phyloP scores from a whole-genome alignment of 2,329 filamentous ascomycete species.

The Chaetoscypha palmicola region DNA sequence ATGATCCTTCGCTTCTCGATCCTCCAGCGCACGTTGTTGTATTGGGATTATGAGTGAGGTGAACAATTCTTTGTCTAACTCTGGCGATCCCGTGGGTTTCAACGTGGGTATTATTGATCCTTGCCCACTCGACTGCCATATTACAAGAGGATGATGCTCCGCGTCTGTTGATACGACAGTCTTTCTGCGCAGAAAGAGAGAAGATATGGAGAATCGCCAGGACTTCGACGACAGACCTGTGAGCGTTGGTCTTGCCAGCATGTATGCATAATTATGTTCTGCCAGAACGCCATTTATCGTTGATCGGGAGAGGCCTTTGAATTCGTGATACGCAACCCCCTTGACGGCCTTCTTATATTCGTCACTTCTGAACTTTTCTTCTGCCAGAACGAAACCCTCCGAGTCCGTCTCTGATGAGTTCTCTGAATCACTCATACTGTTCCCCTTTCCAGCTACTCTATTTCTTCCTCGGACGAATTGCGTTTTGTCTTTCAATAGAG shows the following conservation, averaged over 20 bases:
- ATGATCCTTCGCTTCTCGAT: conserved; percentile 45
- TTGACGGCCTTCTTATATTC: conserved; percentile 65
- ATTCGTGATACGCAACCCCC: conserved; percentile 64
- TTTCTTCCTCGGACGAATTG: conserved; percentile 66
- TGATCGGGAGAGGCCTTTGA: conserved; percentile 65
- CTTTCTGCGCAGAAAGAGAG: conserved; percentile 62
- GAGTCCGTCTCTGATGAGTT: conserved; percentile 5
- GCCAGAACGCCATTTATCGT: conserved; percentile 73
- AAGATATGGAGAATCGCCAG: conserved; percentile 69
- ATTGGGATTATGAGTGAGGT: conserved; percentile 49
- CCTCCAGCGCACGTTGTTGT: conserved; percentile 36
- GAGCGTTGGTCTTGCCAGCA: conserved; percentile 62
- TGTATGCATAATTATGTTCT: conserved; percentile 74
- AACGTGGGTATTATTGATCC: conserved; percentile 54
- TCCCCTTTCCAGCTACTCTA: conserved; percentile 36
- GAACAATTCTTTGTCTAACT: conserved; percentile 57
- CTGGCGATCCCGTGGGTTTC: conserved; percentile 56
- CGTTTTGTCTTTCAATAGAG: conserved; percentile 63
- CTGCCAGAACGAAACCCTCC: conserved; percentile 39
- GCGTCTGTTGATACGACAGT: conserved; percentile 45
- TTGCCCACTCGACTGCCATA: conserved; percentile 51
- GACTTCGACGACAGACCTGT: conserved; percentile 63
- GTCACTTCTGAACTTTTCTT: conserved; percentile 60
- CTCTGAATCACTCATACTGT: conserved; percentile 29
- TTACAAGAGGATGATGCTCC: conserved; percentile 55